Conservation (phyloP, 2,329 filamentous ascomycete species). For the Emergomyces pasteurianus region DNA sequence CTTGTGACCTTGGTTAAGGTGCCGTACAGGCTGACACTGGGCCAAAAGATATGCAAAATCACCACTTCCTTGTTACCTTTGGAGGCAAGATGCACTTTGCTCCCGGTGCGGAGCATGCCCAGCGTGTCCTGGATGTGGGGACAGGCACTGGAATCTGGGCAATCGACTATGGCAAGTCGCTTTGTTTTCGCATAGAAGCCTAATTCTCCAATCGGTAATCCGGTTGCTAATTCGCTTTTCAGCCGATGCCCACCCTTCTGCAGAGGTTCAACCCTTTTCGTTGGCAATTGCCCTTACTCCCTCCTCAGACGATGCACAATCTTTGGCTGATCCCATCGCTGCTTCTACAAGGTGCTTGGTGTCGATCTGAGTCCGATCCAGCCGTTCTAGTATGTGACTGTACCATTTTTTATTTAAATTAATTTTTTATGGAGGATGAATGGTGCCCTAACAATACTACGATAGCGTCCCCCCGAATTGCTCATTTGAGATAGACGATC, state of each 20-base stretch:
- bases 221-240: not conserved
- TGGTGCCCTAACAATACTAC: not conserved
- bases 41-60: slow-evolving; percentile 12
- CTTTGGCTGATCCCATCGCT: not conserved
- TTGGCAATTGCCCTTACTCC: not conserved
- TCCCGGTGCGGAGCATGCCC: slow-evolving; percentile 14
- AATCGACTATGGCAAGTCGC: slow-evolving; percentile 22
- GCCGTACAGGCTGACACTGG: not conserved
- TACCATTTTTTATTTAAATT: not conserved
- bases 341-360: slow-evolving; percentile 10
- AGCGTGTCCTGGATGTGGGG: slow-evolving; percentile 22
- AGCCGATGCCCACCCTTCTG: slow-evolving; percentile 2
- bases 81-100: slow-evolving; percentile 19
- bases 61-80: slow-evolving; percentile 18
- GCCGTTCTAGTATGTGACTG: slow-evolving; percentile 6
- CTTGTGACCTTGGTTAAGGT: not conserved
- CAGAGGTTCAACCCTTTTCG: slow-evolving; percentile 1
- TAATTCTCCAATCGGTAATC: slow-evolving; percentile 2
- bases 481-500: slow-evolving; percentile 36
- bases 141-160: slow-evolving; percentile 29
- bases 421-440: not conserved
- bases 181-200: slow-evolving; percentile 17
- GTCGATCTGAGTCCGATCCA: slow-evolving; percentile 19
- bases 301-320: not conserved
- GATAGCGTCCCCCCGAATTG: slow-evolving; percentile 28